Percentiles rank a stretch among this genome's conserved stretches.
These are phyloP conservation scores for Amylocystis lapponica DNA, from an alignment of 768 basidiomycete species.

Conservation along the genomic window DNA sequence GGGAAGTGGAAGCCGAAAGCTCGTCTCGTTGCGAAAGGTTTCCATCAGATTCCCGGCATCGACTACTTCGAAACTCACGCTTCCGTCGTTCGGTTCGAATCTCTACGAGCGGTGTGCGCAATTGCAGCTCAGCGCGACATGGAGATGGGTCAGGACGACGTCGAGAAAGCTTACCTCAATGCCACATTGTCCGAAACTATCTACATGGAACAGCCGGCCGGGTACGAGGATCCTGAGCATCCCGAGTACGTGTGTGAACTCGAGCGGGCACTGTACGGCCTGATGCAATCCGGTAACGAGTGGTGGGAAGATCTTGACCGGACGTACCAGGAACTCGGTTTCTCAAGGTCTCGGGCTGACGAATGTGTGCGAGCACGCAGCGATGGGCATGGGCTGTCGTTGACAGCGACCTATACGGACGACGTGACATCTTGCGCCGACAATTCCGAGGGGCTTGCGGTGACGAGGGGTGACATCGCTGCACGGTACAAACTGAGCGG, in stretches of 20 bases:
- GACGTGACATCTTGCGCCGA: slow-evolving; percentile 8
- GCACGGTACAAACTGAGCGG: slow-evolving; percentile 11
- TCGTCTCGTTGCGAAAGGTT: slow-evolving; percentile 22
- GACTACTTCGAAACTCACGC: slow-evolving; percentile 26
- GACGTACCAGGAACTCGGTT: not conserved
- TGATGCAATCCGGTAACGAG: slow-evolving; percentile 25
- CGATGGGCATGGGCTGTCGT: not conserved
- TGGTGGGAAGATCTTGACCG: slow-evolving; percentile 20
- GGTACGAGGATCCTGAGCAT: slow-evolving; percentile 17
- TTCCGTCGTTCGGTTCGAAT: slow-evolving; percentile 10
- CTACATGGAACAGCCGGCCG: slow-evolving; percentile 37
- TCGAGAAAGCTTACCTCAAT: slow-evolving; percentile 36
- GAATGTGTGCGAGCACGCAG: slow-evolving; percentile 6
- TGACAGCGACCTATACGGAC: slow-evolving; percentile 18
- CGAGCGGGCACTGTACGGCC: slow-evolving; percentile 25
- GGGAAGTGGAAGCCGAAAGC: not conserved
- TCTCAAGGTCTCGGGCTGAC: slow-evolving; percentile 2
- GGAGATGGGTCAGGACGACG: slow-evolving; percentile 35
- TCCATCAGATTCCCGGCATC: slow-evolving; percentile 28
- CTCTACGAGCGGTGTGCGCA: slow-evolving; percentile 21
- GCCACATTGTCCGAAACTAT: slow-evolving; percentile 30
- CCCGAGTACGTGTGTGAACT: slow-evolving; percentile 1
- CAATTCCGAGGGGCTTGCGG: not conserved
- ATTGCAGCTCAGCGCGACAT: slow-evolving; percentile 29
- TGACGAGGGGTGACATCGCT: not conserved